Percentiles rank a stretch among this genome's conserved stretches.
phyloP scores from a whole-genome alignment of 2,329 filamentous ascomycete genomes.

The Botryosphaeria dothidea region DNA sequence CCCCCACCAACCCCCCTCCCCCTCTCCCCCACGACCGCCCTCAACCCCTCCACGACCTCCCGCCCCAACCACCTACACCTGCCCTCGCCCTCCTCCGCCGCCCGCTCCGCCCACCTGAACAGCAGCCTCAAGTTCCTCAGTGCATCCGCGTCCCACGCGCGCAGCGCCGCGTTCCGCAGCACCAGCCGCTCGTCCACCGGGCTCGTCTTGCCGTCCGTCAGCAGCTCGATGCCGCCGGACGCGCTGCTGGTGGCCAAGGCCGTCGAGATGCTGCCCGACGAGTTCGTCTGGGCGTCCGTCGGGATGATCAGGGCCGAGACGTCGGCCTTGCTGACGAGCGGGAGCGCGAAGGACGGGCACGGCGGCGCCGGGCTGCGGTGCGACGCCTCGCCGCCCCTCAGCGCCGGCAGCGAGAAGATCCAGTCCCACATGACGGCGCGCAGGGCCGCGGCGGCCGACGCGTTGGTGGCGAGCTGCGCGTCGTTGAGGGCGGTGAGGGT shows the following conservation, averaged over 20 bases:
- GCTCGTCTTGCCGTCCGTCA: constrained; percentile 57
- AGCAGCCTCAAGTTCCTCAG: constrained; percentile 64
- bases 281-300: constrained; percentile 27
- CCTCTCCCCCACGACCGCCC: constrained; percentile 49
- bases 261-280: neutral
- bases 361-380: neutral
- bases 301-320: constrained; percentile 45
- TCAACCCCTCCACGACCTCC: constrained; percentile 58
- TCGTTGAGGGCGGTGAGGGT: constrained; percentile 74
- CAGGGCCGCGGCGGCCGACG: neutral
- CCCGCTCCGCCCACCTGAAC: constrained; percentile 65
- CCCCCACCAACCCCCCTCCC: constrained; percentile 26
- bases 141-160: constrained; percentile 54
- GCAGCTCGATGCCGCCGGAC: constrained; percentile 45
- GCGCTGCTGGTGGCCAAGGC: constrained; percentile 34
- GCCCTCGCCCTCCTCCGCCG: constrained; percentile 35
- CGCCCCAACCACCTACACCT: constrained; percentile 55
- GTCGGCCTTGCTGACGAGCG: constrained; percentile 61
- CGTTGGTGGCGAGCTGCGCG: constrained; percentile 43
- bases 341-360: constrained; percentile 28
- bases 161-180: constrained; percentile 47
- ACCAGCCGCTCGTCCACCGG: constrained; percentile 72
- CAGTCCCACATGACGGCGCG: constrained; percentile 61
- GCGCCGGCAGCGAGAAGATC: constrained; percentile 65
- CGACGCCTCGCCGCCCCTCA: constrained; percentile 41